These are phyloP conservation scores for Beauveria medogensis DNA, from an alignment of 2,329 filamentous ascomycete genomes.

Conservation along the genomic window DNA sequence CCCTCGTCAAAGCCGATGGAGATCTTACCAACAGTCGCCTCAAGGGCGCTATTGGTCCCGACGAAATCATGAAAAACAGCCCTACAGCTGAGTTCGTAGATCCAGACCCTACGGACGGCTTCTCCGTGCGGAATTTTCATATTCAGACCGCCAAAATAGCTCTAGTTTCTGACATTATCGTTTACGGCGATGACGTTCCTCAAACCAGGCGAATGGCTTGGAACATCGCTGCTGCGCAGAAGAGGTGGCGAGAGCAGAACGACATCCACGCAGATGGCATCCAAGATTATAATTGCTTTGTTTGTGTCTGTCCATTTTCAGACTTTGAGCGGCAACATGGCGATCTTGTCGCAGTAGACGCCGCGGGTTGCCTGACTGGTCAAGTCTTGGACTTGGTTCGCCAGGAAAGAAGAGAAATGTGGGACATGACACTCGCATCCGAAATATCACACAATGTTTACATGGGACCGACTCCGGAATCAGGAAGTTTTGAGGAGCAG, in stretches of 20 bases:
- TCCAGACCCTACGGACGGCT: slow-evolving; percentile 79
- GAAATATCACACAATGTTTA: slow-evolving; percentile 87
- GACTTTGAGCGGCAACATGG: slow-evolving; percentile 64
- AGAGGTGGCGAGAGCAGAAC: slow-evolving; percentile 61
- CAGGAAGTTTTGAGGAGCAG: slow-evolving; percentile 47
- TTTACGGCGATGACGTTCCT: slow-evolving; percentile 71
- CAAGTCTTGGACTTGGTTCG: slow-evolving; percentile 81
- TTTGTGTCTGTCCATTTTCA: slow-evolving; percentile 55
- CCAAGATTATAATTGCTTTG: slow-evolving; percentile 77
- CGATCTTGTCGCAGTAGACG: slow-evolving; percentile 68
- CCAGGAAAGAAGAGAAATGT: slow-evolving; percentile 88
- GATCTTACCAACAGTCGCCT: slow-evolving; percentile 66
- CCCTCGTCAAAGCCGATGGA: slow-evolving; percentile 81
- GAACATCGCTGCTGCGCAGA: slow-evolving; percentile 69
- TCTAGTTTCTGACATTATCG: slow-evolving; percentile 80
- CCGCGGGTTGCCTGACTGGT: slow-evolving; percentile 62
- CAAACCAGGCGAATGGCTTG: slow-evolving; percentile 55
- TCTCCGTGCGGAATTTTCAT: slow-evolving; percentile 94
- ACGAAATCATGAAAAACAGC: slow-evolving; percentile 61
- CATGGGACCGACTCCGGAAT: slow-evolving; percentile 78
- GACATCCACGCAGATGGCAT: slow-evolving; percentile 44
- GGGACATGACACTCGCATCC: slow-evolving; percentile 79
- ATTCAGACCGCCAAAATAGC: slow-evolving; percentile 88
- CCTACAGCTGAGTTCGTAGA: slow-evolving; percentile 61
- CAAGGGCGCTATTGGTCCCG: slow-evolving; percentile 77